Conservation (phyloP, 1,139 yeast genomes). For the Kluyveromyces sp. region DNA sequence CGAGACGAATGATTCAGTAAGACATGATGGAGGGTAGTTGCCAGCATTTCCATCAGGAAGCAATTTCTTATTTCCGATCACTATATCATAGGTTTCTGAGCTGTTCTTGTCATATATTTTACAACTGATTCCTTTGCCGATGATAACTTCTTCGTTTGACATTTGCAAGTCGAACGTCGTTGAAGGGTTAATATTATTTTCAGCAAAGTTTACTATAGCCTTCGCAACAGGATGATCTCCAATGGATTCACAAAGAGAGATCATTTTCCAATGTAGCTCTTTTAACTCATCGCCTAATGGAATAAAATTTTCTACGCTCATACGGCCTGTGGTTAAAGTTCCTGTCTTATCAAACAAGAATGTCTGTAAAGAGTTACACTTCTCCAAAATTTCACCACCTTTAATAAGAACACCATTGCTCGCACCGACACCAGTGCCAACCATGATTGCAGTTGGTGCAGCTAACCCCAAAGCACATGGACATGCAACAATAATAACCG, state of each 20-base stretch:
- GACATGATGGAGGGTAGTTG: neutral
- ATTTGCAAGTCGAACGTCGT: conserved; percentile 20
- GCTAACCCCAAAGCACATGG: conserved; percentile 27
- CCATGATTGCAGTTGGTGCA: conserved; percentile 92
- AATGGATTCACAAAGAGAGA: conserved; percentile 56
- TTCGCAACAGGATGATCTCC: conserved; percentile 88
- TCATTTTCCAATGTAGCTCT: conserved; percentile 11
- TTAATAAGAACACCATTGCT: conserved; percentile 81
- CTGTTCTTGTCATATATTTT: conserved; percentile 15
- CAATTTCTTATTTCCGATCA: conserved; percentile 52
- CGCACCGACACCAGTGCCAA: conserved; percentile 96
- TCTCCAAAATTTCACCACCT: conserved; percentile 87
- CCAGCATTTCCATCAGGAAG: conserved; percentile 27
- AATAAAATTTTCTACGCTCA: conserved; percentile 43
- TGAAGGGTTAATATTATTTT: conserved; percentile 14
- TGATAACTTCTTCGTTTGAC: conserved; percentile 41
- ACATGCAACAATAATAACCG: conserved; percentile 94
- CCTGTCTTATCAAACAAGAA: conserved; percentile 94
- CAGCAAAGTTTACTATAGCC: conserved; percentile 45
- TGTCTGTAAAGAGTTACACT: conserved; percentile 54
- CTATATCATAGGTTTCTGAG: conserved; percentile 30
- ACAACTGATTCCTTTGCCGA: conserved; percentile 67
- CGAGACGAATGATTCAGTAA: conserved; percentile 35
- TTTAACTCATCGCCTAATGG: neutral
- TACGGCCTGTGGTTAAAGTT: conserved; percentile 78